These are phyloP conservation scores for Penicillium pancosmium DNA, from an alignment of 495 filamentous ascomycete genomes.

Conservation along the genomic window DNA sequence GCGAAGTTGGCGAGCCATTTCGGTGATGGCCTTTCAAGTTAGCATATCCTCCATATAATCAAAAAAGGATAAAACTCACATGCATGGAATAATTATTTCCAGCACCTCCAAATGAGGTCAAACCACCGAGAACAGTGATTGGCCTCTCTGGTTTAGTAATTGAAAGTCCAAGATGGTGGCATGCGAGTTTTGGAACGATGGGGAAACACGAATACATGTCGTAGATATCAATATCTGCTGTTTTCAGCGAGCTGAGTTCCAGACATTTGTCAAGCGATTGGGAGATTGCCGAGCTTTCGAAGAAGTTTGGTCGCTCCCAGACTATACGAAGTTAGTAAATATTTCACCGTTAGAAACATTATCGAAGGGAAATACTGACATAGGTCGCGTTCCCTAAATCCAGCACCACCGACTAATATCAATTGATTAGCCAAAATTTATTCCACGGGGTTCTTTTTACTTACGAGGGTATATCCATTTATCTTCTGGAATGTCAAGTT, in stretches of 20 bases:
- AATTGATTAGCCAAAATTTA: background rate
- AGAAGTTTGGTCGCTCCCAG: slow-evolving; percentile 56
- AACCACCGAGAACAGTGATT: slow-evolving; percentile 55
- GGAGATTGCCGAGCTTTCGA: slow-evolving; percentile 52
- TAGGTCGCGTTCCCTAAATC: slow-evolving; percentile 24
- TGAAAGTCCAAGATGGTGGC: slow-evolving; percentile 51
- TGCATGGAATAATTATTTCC: slow-evolving; percentile 66
- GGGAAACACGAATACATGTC: slow-evolving; percentile 65
- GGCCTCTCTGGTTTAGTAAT: slow-evolving; percentile 43
- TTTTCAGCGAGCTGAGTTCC: slow-evolving; percentile 30
- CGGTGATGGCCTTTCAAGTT: slow-evolving; percentile 45
- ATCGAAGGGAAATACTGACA: slow-evolving; percentile 37
- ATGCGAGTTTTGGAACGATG: slow-evolving; percentile 61
- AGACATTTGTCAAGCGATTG: slow-evolving; percentile 51
- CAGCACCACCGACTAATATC: background rate
- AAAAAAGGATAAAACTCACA: slow-evolving; percentile 31
- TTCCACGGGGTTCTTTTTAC: background rate
- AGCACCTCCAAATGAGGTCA: slow-evolving; percentile 62
- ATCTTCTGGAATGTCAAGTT: slow-evolving; percentile 50
- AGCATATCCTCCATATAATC: background rate
- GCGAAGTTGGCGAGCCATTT: slow-evolving; percentile 50
- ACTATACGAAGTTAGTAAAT: slow-evolving; percentile 31
- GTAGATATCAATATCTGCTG: slow-evolving; percentile 52
- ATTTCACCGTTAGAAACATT: background rate
- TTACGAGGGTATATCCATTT: slow-evolving; percentile 56